Percentiles rank a stretch among this genome's conserved stretches.
Conservation (phyloP, 192 early-diverging fungal species). For the Backusella mclennaniae region DNA sequence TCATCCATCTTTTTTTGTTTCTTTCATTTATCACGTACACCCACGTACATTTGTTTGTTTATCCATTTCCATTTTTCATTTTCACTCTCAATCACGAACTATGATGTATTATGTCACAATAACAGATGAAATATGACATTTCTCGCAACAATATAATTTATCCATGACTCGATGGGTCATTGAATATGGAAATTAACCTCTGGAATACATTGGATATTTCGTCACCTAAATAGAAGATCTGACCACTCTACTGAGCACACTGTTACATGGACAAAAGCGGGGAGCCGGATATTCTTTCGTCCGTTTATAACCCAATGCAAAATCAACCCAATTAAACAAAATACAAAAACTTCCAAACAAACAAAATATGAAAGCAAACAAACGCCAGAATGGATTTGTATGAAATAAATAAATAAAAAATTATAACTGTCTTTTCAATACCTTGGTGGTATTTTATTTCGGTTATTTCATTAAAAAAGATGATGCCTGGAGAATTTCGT, state of each 20-base stretch:
- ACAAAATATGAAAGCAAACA: neutral
- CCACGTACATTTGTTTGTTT: neutral
- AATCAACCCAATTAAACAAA: neutral
- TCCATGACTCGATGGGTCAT: neutral
- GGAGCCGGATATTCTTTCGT: neutral
- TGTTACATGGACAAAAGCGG: neutral
- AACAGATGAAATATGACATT: neutral
- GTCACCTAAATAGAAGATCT: neutral
- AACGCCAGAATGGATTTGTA: neutral
- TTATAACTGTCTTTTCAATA: neutral
- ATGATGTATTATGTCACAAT: neutral
- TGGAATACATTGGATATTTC: neutral
- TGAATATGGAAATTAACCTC: neutral
- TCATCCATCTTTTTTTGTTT: neutral
- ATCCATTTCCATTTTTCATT: neutral
- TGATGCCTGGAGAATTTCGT: neutral
- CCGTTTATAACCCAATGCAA: neutral
- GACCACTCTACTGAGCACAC: neutral
- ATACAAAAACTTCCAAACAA: neutral
- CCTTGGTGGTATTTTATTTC: neutral
- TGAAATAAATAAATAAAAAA: neutral
- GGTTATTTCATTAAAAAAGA: neutral
- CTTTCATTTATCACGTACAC: neutral
- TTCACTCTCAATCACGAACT: neutral
- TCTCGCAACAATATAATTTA: neutral